Percentiles rank a stretch among this genome's conserved stretches.
Evolutionary conservation across 306 rosid species (phyloP).

Genomic region (Vigna hirtella): DNA sequence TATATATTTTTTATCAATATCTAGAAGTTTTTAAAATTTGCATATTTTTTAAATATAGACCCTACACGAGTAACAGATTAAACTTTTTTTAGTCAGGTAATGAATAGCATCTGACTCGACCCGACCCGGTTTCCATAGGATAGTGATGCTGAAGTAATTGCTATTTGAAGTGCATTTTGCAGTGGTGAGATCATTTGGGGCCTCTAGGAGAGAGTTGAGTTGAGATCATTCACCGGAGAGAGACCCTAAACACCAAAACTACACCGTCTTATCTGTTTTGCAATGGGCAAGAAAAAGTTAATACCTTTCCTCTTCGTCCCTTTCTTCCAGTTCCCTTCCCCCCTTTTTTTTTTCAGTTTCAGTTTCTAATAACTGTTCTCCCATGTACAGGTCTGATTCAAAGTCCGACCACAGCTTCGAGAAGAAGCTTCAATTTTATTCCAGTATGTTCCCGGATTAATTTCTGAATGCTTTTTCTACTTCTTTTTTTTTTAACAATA

Average conservation of each 20-base stretch:
- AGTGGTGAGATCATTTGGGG: not conserved
- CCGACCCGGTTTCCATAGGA: no score
- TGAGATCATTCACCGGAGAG: not conserved
- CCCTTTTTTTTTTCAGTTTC: not conserved
- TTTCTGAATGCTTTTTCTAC: not conserved
- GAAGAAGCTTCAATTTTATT: slow-evolving; percentile 56
- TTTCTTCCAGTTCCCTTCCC: no score
- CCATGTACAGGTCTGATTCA: slow-evolving; percentile 44
- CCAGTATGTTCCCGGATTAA: slow-evolving; percentile 44
- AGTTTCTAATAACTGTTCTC: not conserved
- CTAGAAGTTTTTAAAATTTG: no score
- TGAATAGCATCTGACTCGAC: no score
- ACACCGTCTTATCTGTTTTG: not conserved
- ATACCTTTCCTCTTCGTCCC: not conserved
- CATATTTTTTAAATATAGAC: no score
- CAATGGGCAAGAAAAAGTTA: slow-evolving; percentile 58
- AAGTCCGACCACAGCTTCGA: slow-evolving; percentile 49
- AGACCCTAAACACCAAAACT: not conserved
- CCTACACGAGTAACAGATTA: no score
- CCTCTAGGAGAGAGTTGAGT: not conserved
- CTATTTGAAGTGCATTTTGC: no score
- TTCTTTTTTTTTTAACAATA: not conserved
- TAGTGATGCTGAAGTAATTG: no score
- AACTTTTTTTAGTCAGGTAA: no score
- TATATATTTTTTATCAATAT: no score